Evolutionary conservation across 1,284 basidiomycete genomes (phyloP), one percentile per base, ranked within the genome.

Genomic region (Sanghuangporus weigelae): DNA sequence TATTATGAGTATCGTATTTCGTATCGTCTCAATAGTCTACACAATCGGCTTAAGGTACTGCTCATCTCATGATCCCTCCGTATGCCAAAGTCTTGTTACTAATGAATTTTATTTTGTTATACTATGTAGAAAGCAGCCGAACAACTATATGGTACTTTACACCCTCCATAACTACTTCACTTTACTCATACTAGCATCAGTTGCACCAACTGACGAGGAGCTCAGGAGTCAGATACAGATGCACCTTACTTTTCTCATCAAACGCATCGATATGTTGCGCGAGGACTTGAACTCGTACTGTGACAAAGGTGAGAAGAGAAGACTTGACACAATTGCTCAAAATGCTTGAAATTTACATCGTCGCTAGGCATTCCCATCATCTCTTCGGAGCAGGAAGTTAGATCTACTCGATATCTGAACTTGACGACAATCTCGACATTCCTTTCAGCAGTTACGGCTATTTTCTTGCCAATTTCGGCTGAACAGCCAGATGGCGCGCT

Each of bases 381-480:
- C 23, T 58, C 31, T 51, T 55, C 56, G 11, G 21, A 44, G 8
- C 61, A 63, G 12, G 40, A 63, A 12, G 11, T 36, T 36, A 54
- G 58, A 40, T 36, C 61, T 3, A 40, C 44, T 36, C 55, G 61
- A n/a, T 63, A 63, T 40, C 48, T 63, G 12, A 40, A 62, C 26
- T 42, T 62, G 53, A 62, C 60, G n/a, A 62, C 60, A 2, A 63
- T 63, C 16, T 44, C 61, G 44, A 63, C 56, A 2, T 46, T 46
- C 44, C 16, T 46, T 5, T 46, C 44, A 2, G 44, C 44, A 7
- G 44, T 46, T 16, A 46, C 21, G 16, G 44, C 44, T 16, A 46
- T 46, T n/a, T 46, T 46, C 44, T n/a, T 46, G n/a, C 55, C 44
- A 12, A 7, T 58, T 21, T 51, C 61, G 31, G 35, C 44, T 16